Evolutionary conservation across 805 yeast species (phyloP).

Genomic region (Lipomyces anomalus): DNA sequence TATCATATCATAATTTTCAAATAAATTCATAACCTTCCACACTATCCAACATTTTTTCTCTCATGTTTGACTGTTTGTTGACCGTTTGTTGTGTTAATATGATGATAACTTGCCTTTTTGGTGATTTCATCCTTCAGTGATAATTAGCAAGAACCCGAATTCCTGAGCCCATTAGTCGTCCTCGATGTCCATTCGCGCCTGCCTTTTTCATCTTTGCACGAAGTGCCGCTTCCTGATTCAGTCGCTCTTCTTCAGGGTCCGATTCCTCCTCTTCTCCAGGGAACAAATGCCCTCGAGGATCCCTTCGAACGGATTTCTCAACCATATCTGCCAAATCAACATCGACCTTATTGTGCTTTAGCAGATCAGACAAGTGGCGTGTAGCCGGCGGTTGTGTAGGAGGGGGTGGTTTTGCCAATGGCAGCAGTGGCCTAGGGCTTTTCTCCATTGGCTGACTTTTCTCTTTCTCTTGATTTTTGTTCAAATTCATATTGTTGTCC

Average conservation of each 20-base stretch:
- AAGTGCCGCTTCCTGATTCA: constrained; percentile 10
- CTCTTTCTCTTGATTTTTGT: background rate
- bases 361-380: constrained; percentile 11
- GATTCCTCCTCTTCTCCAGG: constrained; percentile 26
- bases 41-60: too few relatives aligned
- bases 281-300: constrained; percentile 23
- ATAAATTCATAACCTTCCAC: too few relatives aligned
- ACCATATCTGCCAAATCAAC: constrained; percentile 19
- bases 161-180: constrained; percentile 15
- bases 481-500: background rate
- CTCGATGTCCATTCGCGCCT: constrained; percentile 4
- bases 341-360: constrained; percentile 18
- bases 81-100: too few relatives aligned
- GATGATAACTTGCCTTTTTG: too few relatives aligned
- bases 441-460: background rate
- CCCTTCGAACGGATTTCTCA: constrained; percentile 22
- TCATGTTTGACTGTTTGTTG: too few relatives aligned
- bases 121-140: too few relatives aligned
- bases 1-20: too few relatives aligned
- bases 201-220: constrained; percentile 16
- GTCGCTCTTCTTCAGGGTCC: constrained; percentile 14
- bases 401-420: constrained; percentile 2
- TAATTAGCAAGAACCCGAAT: constrained; percentile 19
- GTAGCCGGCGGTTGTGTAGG: constrained; percentile 12
- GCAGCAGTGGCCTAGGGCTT: constrained; percentile 1